Conservation (phyloP, 1,284 basidiomycete species). For the Rhodotorula sp. region DNA sequence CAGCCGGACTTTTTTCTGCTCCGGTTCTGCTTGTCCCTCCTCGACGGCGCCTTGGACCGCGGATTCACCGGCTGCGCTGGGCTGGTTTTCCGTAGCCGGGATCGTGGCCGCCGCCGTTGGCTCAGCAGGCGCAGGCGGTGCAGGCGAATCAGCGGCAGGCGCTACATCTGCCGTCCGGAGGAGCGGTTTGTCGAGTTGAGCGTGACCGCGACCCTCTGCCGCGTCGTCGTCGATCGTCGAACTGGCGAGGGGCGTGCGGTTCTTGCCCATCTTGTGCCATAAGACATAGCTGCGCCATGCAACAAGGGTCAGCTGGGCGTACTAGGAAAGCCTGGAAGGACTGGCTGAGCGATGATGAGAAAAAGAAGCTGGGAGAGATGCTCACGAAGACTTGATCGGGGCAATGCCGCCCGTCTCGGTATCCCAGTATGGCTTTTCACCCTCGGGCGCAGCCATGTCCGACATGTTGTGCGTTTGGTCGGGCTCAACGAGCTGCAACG, state of each 20-base stretch:
- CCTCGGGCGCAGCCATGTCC: not conserved
- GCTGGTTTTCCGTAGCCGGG: slow-evolving; percentile 22
- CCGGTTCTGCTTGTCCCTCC: slow-evolving; percentile 15
- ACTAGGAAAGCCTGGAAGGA: not conserved
- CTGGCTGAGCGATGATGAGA: not conserved
- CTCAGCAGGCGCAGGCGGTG: slow-evolving; percentile 6
- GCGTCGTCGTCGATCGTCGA: slow-evolving; percentile 42
- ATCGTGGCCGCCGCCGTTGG: slow-evolving; percentile 38
- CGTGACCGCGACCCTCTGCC: slow-evolving; percentile 36
- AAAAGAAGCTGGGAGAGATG: slow-evolving; percentile 14
- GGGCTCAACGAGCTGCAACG: not conserved
- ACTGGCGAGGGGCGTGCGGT: not conserved
- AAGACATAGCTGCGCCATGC: slow-evolving; percentile 60
- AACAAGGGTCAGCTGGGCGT: not conserved
- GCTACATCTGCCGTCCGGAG: slow-evolving; percentile 12
- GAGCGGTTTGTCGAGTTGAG: not conserved
- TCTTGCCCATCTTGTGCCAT: slow-evolving; percentile 45
- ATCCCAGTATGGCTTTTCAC: slow-evolving; percentile 48
- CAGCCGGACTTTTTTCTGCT: slow-evolving; percentile 31
- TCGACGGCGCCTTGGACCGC: not conserved
- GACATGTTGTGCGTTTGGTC: not conserved
- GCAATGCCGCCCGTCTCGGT: slow-evolving; percentile 51
- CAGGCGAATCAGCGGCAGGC: not conserved
- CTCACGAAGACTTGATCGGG: slow-evolving; percentile 72
- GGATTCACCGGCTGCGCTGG: slow-evolving; percentile 55